Evolutionary conservation across 768 basidiomycete genomes (phyloP), one percentile per base, ranked within the genome.

Genomic region (Ramaria sp.): DNA sequence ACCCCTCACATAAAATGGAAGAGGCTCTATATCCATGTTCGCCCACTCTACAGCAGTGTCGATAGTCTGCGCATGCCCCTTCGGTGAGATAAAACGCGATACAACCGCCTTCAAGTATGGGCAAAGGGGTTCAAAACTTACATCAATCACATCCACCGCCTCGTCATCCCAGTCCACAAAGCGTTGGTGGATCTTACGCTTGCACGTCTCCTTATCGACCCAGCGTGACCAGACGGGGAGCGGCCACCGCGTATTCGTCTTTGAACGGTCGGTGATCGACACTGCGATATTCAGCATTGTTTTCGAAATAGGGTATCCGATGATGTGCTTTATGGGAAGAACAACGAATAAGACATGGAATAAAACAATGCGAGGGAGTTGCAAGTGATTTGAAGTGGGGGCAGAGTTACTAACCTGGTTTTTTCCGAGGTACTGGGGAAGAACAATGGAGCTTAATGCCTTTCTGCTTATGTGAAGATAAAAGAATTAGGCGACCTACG

Each of bases 281-380:
- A 66, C 71, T 5, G 58, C 69, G 16, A 71, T 53, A 24, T 74
- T 76, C 34, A 76, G 48, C 7, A 69, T 57, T 3, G 73, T 70
- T 56, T 66, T 66, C 1, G 74, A 73, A 41, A 77, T 74, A 1
- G 71, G 69, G 59, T 77, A 77, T 58, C 71, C 70, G 28, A 78
- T 74, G 34, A 76, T 67, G 54, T 76, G 75, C 75, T 75, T n/a
- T n/a, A n/a, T n/a, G n/a, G n/a, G n/a, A n/a, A n/a, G n/a, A n/a
- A n/a, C n/a, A n/a, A n/a, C n/a, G n/a, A n/a, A n/a, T n/a, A n/a
- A n/a, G n/a, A n/a, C n/a, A n/a, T n/a, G n/a, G n/a, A n/a, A n/a
- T n/a, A n/a, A n/a, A n/a, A n/a, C n/a, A n/a, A n/a, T n/a, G n/a
- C n/a, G n/a, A n/a, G n/a, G n/a, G n/a, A n/a, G n/a, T n/a, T n/a